Evolutionary conservation across 805 yeast genomes (phyloP).

Genomic region (Yamadazyma sp.): DNA sequence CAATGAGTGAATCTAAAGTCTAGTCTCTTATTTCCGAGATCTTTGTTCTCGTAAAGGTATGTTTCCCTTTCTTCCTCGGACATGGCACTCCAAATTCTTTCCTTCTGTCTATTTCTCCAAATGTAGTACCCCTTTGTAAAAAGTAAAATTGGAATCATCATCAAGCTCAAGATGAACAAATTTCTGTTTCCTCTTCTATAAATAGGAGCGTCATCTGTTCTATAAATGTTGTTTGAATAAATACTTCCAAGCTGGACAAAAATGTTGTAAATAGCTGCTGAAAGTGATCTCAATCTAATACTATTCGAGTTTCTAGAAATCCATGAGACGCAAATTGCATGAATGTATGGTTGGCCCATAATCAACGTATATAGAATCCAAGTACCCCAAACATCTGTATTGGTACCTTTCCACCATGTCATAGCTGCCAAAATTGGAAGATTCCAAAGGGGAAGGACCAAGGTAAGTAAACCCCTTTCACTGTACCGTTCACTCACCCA

Average conservation of each 20-base stretch:
- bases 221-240: slow-evolving; percentile 26
- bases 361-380: slow-evolving; percentile 33
- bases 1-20: slow-evolving; percentile 25
- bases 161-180: slow-evolving; percentile 21
- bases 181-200: slow-evolving; percentile 26
- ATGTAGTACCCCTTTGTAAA: slow-evolving; percentile 23
- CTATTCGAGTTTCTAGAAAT: slow-evolving; percentile 27
- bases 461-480: slow-evolving; percentile 25
- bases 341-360: slow-evolving; percentile 34
- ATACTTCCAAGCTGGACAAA: slow-evolving; percentile 26
- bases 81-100: slow-evolving; percentile 21
- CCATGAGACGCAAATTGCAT: slow-evolving; percentile 32
- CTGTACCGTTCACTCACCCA: slow-evolving; percentile 35
- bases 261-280: slow-evolving; percentile 30
- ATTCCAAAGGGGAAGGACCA: slow-evolving; percentile 29
- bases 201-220: slow-evolving; percentile 27
- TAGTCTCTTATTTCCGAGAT: slow-evolving; percentile 25
- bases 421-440: slow-evolving; percentile 31
- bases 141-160: slow-evolving; percentile 23
- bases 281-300: slow-evolving; percentile 27
- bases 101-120: slow-evolving; percentile 21
- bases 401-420: slow-evolving; percentile 44
- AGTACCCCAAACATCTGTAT: slow-evolving; percentile 41
- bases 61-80: slow-evolving; percentile 19
- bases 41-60: slow-evolving; percentile 19